Base-by-base conservation (phyloP, 192 early-diverging fungal genomes). In the Coemansia sp. region DNA sequence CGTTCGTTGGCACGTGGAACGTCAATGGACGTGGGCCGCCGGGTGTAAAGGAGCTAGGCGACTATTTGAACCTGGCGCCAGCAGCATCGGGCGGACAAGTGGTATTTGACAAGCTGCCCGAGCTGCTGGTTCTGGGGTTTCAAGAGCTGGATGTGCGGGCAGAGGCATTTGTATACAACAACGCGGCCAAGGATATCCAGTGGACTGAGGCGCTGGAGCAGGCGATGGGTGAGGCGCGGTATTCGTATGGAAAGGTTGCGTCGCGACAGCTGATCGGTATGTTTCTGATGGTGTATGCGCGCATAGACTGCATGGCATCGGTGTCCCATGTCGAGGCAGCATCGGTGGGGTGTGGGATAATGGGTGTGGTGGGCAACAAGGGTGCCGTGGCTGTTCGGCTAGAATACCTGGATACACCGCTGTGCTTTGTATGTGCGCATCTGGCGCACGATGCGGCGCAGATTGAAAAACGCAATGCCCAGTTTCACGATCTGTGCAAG, bases 361-460 rank as follows among this genome's bases (percentile, higher is more conserved):
- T 91, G 84, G 87, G 87, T 9, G 59, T 91, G 34, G 80, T 90
- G 41, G 96, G 94, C 29, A 99, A 99, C 71, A 99, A 99, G 77
- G 96, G 96, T 17, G 91, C 87, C 0, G 87, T 93, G 6, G 85
- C 86, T 2, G 81, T 95, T 29, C 79, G 94, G 17, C 62, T 97
- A 36, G 70, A 81, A 15, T 82, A 83, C 41, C 60, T 81, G 35
- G 91, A 94, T 56, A 87, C 91, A 4, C 90, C 88, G 43, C 23
- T 95, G 3, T 87, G 86, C 38, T 85, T 95, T 64, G 86, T 99
- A n/a, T 91, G 86, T 53, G 80, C 83, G 26, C 96, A 99, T 62
- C 65, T 99, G 37, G 96, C 96, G 0, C 92, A 93, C 3, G 89
- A 93, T 53, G 72, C 79, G 1, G 75, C 66, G 28, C 85, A 88